phyloP scores from a whole-genome alignment of 257 asterid species.

The Misopates orontium region DNA sequence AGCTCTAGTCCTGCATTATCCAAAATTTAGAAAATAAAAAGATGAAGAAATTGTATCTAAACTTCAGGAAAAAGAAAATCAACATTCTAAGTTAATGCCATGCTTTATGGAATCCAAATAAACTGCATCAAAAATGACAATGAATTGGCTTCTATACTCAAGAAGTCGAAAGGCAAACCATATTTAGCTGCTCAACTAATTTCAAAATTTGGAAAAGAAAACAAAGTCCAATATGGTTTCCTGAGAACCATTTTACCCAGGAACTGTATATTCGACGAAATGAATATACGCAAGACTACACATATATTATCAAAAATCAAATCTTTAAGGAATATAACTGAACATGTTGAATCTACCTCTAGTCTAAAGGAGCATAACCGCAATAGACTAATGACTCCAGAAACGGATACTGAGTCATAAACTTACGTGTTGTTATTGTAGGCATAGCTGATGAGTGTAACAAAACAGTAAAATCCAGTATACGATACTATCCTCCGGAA shows the following conservation, averaged over 20 bases:
- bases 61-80: conserved; percentile 3
- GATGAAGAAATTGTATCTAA: not conserved
- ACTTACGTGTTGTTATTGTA: conserved; percentile 90
- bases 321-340: not conserved
- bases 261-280: not conserved
- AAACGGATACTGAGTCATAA: not conserved
- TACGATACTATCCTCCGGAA: conserved; percentile 78
- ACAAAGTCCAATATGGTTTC: conserved; percentile 11
- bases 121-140: conserved; percentile 1
- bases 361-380: not conserved
- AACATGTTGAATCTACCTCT: not conserved
- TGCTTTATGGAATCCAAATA: not conserved
- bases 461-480: conserved; percentile 72
- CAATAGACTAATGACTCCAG: too few species aligned
- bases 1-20: conserved; percentile 74
- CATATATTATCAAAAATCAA: not conserved
- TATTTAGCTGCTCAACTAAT: too few species aligned
- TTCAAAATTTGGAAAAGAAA: conserved; percentile 3
- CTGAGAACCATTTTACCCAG: not conserved
- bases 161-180: not conserved
- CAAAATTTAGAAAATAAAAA: conserved; percentile 19
- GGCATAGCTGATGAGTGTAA: conserved; percentile 59
- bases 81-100: conserved; percentile 10
- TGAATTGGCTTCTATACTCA: not conserved
- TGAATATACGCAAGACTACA: not conserved